Base-by-base conservation (phyloP, 2,329 filamentous ascomycete species). In the Dryadomyces quercus-mongolicae region DNA sequence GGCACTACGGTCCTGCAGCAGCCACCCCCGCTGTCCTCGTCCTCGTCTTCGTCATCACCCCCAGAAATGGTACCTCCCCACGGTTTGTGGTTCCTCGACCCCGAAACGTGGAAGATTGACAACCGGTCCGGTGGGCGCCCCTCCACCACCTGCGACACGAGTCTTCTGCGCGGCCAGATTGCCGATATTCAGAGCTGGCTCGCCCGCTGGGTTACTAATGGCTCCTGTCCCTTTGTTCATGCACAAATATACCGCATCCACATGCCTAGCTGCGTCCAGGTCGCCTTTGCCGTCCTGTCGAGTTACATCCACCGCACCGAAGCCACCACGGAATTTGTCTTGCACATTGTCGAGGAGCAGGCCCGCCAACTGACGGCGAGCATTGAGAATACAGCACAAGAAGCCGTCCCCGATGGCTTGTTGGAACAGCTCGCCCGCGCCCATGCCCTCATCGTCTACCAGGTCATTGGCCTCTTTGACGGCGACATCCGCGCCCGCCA, bases 401-500 rank as follows among this genome's bases (percentile, higher is more conserved):
- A 31, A 31, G 8, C 25, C 4, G 25, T 8, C 25, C 25, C 8
- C 25, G 25, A 31, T 31, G 57, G 57, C 46, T 57, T 59, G 4
- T 47, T 59, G 2, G 56, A 58, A 22, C 65, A 65, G 52, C 64
- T 77, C 5, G 71, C 73, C 0, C 68, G 72, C 40, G 68, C 70
- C 0, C 74, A 79, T 12, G 70, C 76, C 1, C 67, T 80, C 2
- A 56, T 77, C 3, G 63, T 76, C 1, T 78, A 78, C 60, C 70
- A 75, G 51, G 70, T 71, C 38, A 74, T 79, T 54, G 64, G 71
- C 15, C 63, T 80, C 36, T 77, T 76, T 54, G 75, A 78, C 59
- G 72, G 71, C 15, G 71, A 76, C 58, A 70, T 77, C n/a, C 61
- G 66, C 16, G 63, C 68, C 5, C 67, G 70, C 1, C 63, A 67